phyloP scores from a whole-genome alignment of 192 early-diverging fungal genomes.

The Entophlyctis luteolus region DNA sequence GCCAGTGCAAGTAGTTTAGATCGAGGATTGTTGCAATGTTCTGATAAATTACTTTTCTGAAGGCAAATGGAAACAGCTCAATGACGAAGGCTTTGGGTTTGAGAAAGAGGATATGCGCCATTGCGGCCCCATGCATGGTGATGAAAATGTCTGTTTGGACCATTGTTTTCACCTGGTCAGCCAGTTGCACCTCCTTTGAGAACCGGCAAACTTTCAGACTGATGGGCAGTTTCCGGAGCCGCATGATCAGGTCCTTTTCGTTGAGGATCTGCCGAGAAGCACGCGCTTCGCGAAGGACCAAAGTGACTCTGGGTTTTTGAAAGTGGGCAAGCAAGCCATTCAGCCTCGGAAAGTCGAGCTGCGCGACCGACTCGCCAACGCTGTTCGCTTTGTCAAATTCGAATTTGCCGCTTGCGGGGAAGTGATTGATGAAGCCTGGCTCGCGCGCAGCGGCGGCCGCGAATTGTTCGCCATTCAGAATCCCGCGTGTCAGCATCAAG shows the following conservation, averaged over 20 bases:
- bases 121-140: constrained; percentile 35
- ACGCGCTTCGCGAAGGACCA: constrained; percentile 23
- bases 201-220: constrained; percentile 20
- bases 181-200: background rate
- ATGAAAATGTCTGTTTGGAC: constrained; percentile 31
- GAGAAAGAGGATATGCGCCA: constrained; percentile 34
- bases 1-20: constrained; percentile 29
- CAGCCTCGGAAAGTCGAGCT: too few relatives aligned
- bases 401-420: background rate
- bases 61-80: constrained; percentile 34
- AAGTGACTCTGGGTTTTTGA: constrained; percentile 12
- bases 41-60: constrained; percentile 33
- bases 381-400: background rate
- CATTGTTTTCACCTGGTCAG: constrained; percentile 26
- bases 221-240: constrained; percentile 18
- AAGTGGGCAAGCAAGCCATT: background rate
- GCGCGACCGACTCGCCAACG: background rate
- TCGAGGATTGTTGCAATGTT: constrained; percentile 27
- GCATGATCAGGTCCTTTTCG: constrained; percentile 26
- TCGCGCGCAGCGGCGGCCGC: background rate
- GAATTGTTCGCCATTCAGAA: constrained; percentile 16
- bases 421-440: too few relatives aligned
- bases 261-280: constrained; percentile 31
- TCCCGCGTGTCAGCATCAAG: background rate
- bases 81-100: constrained; percentile 24